A percentile compares a stretch with the other conserved stretches of the same genome.
phyloP scores from a whole-genome alignment of 2,329 filamentous ascomycete genomes.

The Fulvia fulva region DNA sequence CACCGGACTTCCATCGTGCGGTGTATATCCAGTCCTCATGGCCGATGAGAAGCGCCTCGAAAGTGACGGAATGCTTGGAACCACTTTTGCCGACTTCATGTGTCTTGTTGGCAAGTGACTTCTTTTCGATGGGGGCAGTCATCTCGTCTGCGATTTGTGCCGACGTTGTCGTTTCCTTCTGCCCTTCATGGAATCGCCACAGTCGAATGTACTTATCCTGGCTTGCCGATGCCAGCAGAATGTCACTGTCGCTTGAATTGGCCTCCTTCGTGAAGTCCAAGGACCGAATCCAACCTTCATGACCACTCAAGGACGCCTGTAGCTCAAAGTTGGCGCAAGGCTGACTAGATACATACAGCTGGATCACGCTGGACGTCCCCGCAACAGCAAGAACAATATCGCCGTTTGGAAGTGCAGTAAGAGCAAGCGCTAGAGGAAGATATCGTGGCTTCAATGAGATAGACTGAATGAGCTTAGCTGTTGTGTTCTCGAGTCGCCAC shows the following conservation, averaged over 20 bases:
- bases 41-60: slow-evolving; percentile 87
- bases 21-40: slow-evolving; percentile 99
- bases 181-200: slow-evolving; percentile 77
- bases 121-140: slow-evolving; percentile 10
- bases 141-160: slow-evolving; percentile 6
- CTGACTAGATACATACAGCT: slow-evolving; percentile 65
- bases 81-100: slow-evolving; percentile 64
- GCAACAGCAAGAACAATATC: slow-evolving; percentile 66
- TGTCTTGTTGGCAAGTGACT: slow-evolving; percentile 82
- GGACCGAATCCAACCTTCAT: slow-evolving; percentile 92
- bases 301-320: slow-evolving; percentile 75
- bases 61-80: slow-evolving; percentile 74
- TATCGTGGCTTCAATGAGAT: slow-evolving; percentile 72
- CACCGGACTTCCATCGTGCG: slow-evolving; percentile 63
- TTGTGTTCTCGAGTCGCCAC: slow-evolving; percentile 57
- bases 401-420: slow-evolving; percentile 55
- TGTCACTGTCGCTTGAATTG: slow-evolving; percentile 57
- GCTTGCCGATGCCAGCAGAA: slow-evolving; percentile 85
- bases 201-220: slow-evolving; percentile 96
- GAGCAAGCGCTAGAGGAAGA: slow-evolving; percentile 73
- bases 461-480: slow-evolving; percentile 59
- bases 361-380: slow-evolving; percentile 77
- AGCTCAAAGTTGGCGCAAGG: slow-evolving; percentile 57
- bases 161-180: slow-evolving; percentile 22
- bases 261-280: slow-evolving; percentile 72